Base-by-base conservation (phyloP, 1,284 basidiomycete species). In the Exobasidium rhododendri region DNA sequence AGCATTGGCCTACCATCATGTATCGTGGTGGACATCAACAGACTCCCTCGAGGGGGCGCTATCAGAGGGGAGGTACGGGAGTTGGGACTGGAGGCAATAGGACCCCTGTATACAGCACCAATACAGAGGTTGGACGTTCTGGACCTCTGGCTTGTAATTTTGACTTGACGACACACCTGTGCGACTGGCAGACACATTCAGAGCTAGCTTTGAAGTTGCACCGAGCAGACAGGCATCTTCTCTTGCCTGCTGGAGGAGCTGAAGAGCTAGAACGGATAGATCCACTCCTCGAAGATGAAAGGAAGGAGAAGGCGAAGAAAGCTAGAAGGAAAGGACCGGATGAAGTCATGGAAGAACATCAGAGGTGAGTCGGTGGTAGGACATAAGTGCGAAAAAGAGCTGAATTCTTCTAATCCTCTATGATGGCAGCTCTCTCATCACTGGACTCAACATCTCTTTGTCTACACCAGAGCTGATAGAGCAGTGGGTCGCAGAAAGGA, bases 401-500 rank as follows among this genome's bases (percentile, higher is more conserved):
- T n/a, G n/a, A n/a, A 14, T 22, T 45, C 4, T n/a, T 10, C 44
- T n/a, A 4, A n/a, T 45, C 24, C 44, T 45, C 3, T 11, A 35
- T 30, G 35, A 32, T 35, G 22, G 46, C 17, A 24, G 35, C 20
- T 28, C 13, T 4, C 29, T 70, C 24, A 78, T 79, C 17, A 52
- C 67, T 7, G 77, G 77, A 3, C 74, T 79, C 45, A 79, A 77
- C 53, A 78, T 79, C 44, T 65, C 65, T 49, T 68, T 79, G 24
- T 59, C 71, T 59, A 73, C 75, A 26, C 76, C 76, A 1, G 72
- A 75, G 58, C 68, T 79, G 22, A 65, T 78, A 30, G 67, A 65
- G n/a, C 68, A 78, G 43, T 79, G 77, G 77, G 70, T 75, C 47
- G 63, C 58, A n/a, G 75, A 79, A 58, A 64, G 77, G 17, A 70